Evolutionary conservation across 176 grass and related monocot genomes (phyloP).

Genomic region (Ensete glaucum): DNA sequence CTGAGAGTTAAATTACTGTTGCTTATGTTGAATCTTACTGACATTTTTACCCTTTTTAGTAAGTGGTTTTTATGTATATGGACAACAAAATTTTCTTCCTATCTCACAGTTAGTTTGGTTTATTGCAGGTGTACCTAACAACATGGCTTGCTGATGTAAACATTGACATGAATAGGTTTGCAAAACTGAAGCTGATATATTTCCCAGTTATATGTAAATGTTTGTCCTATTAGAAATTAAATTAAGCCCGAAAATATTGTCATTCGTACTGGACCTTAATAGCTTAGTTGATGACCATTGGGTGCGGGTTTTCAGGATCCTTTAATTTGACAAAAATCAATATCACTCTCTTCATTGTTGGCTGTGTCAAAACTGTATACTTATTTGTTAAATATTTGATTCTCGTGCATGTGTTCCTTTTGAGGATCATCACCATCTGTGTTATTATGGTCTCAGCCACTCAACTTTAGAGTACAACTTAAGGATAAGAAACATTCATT

Average conservation of each 20-base stretch:
- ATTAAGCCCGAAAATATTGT: not conserved
- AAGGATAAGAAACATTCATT: too few relatives aligned
- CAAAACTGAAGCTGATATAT: conserved; percentile 5
- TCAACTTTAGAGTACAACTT: too few relatives aligned
- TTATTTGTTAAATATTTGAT: too few relatives aligned
- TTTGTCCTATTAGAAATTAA: not conserved
- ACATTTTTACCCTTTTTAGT: not conserved
- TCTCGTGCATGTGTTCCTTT: too few relatives aligned
- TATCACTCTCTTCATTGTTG: too few relatives aligned
- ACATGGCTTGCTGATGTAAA: conserved; percentile 51
- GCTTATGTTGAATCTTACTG: not conserved
- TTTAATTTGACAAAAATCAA: too few relatives aligned
- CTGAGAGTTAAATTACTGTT: not conserved
- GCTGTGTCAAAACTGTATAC: too few relatives aligned
- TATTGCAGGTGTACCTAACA: conserved; percentile 46
- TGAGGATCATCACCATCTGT: too few relatives aligned
- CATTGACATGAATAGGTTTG: conserved; percentile 42
- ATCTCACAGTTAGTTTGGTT: conserved; percentile 15
- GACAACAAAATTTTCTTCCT: conserved; percentile 12
- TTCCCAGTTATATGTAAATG: not conserved
- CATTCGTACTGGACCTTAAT: not conserved
- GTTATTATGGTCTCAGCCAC: too few relatives aligned
- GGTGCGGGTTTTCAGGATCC: too few relatives aligned
- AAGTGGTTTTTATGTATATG: not conserved
- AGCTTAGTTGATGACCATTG: too few relatives aligned